These are phyloP conservation scores for Tephrocybe sp. DNA, from an alignment of 768 basidiomycete genomes.

Conservation along the genomic window DNA sequence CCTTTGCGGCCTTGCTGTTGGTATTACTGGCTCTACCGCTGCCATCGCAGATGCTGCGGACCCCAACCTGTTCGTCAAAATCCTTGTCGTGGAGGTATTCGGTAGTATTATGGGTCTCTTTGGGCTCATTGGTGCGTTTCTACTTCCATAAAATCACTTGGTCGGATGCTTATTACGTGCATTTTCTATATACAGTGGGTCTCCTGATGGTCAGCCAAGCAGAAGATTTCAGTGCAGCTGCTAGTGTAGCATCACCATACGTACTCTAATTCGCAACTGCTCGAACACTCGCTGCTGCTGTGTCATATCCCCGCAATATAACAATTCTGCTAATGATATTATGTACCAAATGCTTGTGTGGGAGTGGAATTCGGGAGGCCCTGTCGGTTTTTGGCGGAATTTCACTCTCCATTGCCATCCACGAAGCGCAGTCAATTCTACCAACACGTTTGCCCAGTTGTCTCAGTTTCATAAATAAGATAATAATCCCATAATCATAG, in stretches of 20 bases:
- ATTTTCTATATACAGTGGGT: slow-evolving; percentile 76
- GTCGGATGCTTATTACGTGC: too few relatives aligned
- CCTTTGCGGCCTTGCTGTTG: slow-evolving; percentile 91
- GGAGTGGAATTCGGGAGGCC: too few relatives aligned
- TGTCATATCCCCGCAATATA: slow-evolving; percentile 13
- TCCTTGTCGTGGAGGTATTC: slow-evolving; percentile 94
- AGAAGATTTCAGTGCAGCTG: slow-evolving; percentile 46
- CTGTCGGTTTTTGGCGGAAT: too few relatives aligned
- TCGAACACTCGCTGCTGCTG: not conserved
- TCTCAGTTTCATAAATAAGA: too few relatives aligned
- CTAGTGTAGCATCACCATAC: slow-evolving; percentile 34
- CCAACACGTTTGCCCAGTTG: too few relatives aligned
- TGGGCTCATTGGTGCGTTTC: slow-evolving; percentile 79
- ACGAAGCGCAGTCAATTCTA: too few relatives aligned
- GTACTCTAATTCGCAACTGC: slow-evolving; percentile 25
- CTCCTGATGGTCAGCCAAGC: slow-evolving; percentile 74
- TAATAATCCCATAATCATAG: too few relatives aligned
- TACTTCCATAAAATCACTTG: too few relatives aligned
- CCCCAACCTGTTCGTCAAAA: slow-evolving; percentile 92
- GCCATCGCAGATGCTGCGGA: slow-evolving; percentile 95
- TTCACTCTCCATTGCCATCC: too few relatives aligned
- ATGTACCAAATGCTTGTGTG: too few relatives aligned
- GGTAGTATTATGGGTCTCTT: slow-evolving; percentile 90
- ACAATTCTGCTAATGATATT: not conserved
- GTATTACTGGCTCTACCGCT: slow-evolving; percentile 92